These are phyloP conservation scores for Pythium brassicae DNA, from an alignment of 352 stramenopile species.

Conservation along the genomic window DNA sequence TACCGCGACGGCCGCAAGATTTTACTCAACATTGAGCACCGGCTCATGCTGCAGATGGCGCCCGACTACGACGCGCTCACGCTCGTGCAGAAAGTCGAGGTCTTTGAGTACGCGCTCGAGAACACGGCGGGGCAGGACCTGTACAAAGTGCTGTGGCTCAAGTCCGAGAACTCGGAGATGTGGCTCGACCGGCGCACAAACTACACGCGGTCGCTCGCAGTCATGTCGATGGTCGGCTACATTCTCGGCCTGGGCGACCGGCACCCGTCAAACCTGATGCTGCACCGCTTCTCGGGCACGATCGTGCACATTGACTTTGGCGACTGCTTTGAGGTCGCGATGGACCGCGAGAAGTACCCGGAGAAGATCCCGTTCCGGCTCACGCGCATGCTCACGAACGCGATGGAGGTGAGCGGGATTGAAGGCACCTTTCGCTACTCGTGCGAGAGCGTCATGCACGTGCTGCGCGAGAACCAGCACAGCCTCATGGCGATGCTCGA, in stretches of 20 bases:
- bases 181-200: conserved; percentile 98
- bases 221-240: conserved; percentile 99
- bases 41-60: conserved; percentile 82
- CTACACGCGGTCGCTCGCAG: conserved; percentile 96
- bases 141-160: conserved; percentile 95
- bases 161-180: conserved; percentile 96
- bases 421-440: conserved; percentile 98
- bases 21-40: conserved; percentile 93
- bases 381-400: conserved; percentile 98
- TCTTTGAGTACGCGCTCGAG: conserved; percentile 93
- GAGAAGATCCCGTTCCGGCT: conserved; percentile 99
- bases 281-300: conserved; percentile 96
- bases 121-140: conserved; percentile 96
- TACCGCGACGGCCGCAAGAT: conserved; percentile 91
- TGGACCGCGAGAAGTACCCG: conserved; percentile 98
- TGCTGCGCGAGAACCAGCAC: conserved; percentile 97
- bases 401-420: conserved; percentile 98
- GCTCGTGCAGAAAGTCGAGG: conserved; percentile 98
- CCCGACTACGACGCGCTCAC: conserved; percentile 96
- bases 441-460: conserved; percentile 96
- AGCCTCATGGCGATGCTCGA: conserved; percentile 99
- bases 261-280: conserved; percentile 99
- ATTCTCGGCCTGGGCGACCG: conserved; percentile 99
- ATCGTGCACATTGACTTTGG: conserved; percentile 98
- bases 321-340: conserved; percentile 98